Evolutionary conservation across 78 protist species (phyloP).

Genomic region (Guillardia theta): DNA sequence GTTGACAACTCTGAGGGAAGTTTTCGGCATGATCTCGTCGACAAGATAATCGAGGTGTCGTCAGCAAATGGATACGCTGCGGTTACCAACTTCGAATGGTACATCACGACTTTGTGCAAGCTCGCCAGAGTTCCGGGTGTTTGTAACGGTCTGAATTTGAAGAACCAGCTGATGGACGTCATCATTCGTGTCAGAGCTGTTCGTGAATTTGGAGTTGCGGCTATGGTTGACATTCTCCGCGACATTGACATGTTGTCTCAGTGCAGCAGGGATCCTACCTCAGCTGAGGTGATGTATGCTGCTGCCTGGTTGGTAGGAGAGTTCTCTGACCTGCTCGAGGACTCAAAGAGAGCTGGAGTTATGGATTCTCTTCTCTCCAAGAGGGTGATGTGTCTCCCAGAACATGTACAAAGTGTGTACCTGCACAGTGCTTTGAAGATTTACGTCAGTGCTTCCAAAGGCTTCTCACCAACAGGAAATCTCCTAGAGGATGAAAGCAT

Average conservation of each 20-base stretch:
- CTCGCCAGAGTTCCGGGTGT: conserved; percentile 7
- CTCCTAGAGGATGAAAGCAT: neutral
- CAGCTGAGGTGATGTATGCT: conserved; percentile 52
- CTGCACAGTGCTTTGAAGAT: conserved; percentile 77
- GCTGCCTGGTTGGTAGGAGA: conserved; percentile 91
- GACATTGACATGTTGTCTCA: conserved; percentile 4
- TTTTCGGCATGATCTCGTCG: conserved; percentile 70
- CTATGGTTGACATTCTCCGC: neutral
- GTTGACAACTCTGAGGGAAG: conserved; percentile 64
- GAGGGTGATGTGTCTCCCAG: conserved; percentile 70
- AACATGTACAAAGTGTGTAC: conserved; percentile 59
- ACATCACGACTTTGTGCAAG: conserved; percentile 63
- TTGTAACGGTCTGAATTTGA: conserved; percentile 32
- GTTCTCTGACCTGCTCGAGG: conserved; percentile 50
- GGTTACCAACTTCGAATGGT: conserved; percentile 93
- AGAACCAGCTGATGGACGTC: conserved; percentile 78
- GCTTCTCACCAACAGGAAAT: neutral
- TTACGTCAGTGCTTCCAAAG: conserved; percentile 47
- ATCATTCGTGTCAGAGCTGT: conserved; percentile 54
- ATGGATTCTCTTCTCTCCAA: conserved; percentile 68
- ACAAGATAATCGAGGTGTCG: conserved; percentile 79
- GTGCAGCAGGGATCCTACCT: conserved; percentile 30
- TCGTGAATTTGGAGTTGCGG: neutral
- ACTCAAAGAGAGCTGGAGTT: neutral
- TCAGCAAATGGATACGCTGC: conserved; percentile 62